A percentile compares a stretch with the other conserved stretches of the same genome.
phyloP scores from a whole-genome alignment of 805 yeast genomes.

The Saccharomycopsis lassenensis region DNA sequence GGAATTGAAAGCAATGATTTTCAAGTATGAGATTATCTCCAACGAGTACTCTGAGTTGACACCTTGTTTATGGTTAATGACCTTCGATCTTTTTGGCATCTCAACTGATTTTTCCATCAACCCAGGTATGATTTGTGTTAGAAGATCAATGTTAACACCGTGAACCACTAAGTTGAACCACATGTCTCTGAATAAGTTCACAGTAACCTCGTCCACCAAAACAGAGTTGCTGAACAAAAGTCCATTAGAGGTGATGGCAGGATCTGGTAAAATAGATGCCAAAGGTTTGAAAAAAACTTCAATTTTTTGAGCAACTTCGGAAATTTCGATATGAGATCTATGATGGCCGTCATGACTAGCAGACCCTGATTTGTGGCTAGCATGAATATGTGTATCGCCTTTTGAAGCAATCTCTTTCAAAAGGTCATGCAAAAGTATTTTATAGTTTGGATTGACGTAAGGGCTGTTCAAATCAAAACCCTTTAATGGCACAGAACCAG shows the following conservation, averaged over 20 bases:
- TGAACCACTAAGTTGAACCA: slow-evolving; percentile 94
- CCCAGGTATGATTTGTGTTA: slow-evolving; percentile 6
- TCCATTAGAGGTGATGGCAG: slow-evolving; percentile 31
- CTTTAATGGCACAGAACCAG: no score
- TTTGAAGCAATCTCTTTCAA: slow-evolving; percentile 56
- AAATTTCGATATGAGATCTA: slow-evolving; percentile 63
- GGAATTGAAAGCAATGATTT: slow-evolving; percentile 68
- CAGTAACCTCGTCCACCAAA: slow-evolving; percentile 35
- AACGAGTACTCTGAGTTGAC: slow-evolving; percentile 21
- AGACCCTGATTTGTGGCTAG: slow-evolving; percentile 36
- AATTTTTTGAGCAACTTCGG: slow-evolving; percentile 60
- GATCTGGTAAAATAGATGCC: slow-evolving; percentile 60
- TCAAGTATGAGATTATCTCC: slow-evolving; percentile 37
- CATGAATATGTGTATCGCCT: slow-evolving; percentile 77
- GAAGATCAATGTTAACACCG: slow-evolving; percentile 55
- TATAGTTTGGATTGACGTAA: slow-evolving; percentile 36
- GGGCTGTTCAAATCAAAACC: slow-evolving; percentile 17
- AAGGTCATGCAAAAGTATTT: slow-evolving; percentile 51
- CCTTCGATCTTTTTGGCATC: slow-evolving; percentile 6
- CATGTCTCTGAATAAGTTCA: slow-evolving; percentile 64
- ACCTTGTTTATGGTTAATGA: neutral
- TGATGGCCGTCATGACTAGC: slow-evolving; percentile 38
- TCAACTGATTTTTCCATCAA: slow-evolving; percentile 4
- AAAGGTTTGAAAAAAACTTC: slow-evolving; percentile 57
- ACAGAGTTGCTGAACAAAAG: slow-evolving; percentile 24